Evolutionary conservation across 2,329 filamentous ascomycete genomes (phyloP).

Genomic region (Fusarium nanum): DNA sequence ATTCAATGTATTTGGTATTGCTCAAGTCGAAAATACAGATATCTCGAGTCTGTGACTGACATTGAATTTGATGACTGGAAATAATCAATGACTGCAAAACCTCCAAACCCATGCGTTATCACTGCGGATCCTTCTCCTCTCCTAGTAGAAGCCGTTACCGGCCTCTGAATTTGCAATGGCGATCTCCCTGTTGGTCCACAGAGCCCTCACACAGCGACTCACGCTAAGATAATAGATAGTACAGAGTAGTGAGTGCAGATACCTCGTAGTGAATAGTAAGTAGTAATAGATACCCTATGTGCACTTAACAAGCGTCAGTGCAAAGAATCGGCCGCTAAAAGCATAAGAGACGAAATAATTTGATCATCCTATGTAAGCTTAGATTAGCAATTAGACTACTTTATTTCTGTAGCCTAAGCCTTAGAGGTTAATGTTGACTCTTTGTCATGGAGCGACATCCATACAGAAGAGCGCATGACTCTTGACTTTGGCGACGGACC

Average conservation of each 20-base stretch:
- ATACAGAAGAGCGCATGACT: not conserved
- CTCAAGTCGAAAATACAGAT: not conserved
- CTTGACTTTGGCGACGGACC: not conserved
- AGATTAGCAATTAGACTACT: not conserved
- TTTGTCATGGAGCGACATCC: not conserved
- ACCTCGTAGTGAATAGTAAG: too few species aligned
- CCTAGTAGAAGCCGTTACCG: conserved; percentile 5
- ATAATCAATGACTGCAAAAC: not conserved
- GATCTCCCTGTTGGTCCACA: conserved; percentile 31
- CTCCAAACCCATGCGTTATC: not conserved
- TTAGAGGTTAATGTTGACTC: too few species aligned
- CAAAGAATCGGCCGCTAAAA: not conserved
- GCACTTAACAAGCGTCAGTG: not conserved
- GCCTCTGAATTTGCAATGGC: conserved; percentile 40
- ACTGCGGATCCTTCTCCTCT: not conserved
- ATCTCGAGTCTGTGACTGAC: not conserved
- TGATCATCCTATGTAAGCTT: not conserved
- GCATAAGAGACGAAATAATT: not conserved
- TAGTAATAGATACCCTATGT: too few species aligned
- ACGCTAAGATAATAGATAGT: not conserved
- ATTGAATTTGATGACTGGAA: not conserved
- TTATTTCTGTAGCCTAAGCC: not conserved
- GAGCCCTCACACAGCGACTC: not conserved
- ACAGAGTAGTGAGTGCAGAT: not conserved
- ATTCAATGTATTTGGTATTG: not conserved